A percentile compares a stretch with the other conserved stretches of the same genome.
phyloP scores from a whole-genome alignment of 192 early-diverging fungal species.

The Martensiomyces pterosporus region DNA sequence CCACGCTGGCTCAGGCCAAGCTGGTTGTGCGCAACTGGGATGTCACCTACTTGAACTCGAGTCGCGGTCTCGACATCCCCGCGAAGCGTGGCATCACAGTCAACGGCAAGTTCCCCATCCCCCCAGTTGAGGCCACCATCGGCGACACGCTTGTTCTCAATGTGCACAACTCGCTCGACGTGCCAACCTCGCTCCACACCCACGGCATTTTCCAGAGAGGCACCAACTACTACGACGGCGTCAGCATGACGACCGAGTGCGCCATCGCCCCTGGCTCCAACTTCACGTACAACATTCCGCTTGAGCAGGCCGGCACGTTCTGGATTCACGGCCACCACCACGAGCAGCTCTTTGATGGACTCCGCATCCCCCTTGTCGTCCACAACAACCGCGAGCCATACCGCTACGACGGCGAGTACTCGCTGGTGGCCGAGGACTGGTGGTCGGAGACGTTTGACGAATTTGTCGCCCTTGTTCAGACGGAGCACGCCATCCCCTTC shows the following conservation, averaged over 20 bases:
- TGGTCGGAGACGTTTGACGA: constrained; percentile 55
- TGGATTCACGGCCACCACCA: constrained; percentile 74
- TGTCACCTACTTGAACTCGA: neutral
- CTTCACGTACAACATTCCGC: constrained; percentile 67
- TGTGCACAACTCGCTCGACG: neutral
- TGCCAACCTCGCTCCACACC: neutral
- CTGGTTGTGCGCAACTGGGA: neutral
- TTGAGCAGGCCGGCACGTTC: constrained; percentile 71
- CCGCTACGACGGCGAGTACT: constrained; percentile 59
- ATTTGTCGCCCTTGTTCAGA: constrained; percentile 50
- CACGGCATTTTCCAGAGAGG: neutral
- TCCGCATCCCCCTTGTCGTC: constrained; percentile 40
- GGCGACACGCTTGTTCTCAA: constrained; percentile 51
- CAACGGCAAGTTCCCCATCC: neutral
- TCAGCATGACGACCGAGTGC: neutral
- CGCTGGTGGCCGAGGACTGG: constrained; percentile 66
- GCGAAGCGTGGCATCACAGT: neutral
- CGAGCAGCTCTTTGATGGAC: constrained; percentile 70
- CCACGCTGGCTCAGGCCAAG: too few species aligned
- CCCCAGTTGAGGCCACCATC: neutral
- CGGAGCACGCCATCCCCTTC: constrained; percentile 50
- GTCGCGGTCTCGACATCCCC: too few species aligned
- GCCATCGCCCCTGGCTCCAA: constrained; percentile 25
- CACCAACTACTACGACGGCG: neutral
- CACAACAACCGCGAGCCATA: constrained; percentile 52